Percentiles rank a stretch among this genome's conserved stretches.
Evolutionary conservation across 305 asterid genomes (phyloP).

Genomic region (Euphrasia arctica): DNA sequence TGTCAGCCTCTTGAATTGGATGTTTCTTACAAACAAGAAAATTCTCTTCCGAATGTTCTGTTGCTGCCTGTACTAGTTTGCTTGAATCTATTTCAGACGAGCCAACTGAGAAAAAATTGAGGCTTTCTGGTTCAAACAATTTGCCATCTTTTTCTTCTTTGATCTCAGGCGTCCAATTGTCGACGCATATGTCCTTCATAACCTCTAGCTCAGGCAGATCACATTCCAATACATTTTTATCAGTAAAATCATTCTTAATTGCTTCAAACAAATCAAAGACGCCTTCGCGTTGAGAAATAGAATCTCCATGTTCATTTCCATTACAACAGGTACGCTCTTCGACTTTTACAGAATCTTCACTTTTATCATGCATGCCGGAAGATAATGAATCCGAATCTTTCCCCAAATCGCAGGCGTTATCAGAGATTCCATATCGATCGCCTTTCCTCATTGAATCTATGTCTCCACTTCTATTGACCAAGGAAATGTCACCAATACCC

Average conservation of each 20-base stretch:
- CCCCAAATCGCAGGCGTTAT: constrained; percentile 24
- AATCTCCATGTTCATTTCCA: constrained; percentile 23
- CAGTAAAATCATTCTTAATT: constrained; percentile 31
- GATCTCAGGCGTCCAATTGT: constrained; percentile 48
- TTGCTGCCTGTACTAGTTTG: constrained; percentile 15
- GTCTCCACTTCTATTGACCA: constrained; percentile 23
- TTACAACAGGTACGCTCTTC: constrained; percentile 23
- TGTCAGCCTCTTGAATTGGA: constrained; percentile 27
- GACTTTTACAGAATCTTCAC: constrained; percentile 23
- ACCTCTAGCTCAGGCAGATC: constrained; percentile 42
- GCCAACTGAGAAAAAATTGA: constrained; percentile 25
- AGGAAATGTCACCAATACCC: constrained; percentile 28
- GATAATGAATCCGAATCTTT: constrained; percentile 37
- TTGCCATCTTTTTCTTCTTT: constrained; percentile 29
- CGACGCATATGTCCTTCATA: constrained; percentile 60
- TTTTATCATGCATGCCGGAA: constrained; percentile 30
- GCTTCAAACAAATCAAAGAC: constrained; percentile 26
- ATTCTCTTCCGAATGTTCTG: constrained; percentile 16
- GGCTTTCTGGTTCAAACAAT: constrained; percentile 27
- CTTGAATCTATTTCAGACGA: constrained; percentile 26
- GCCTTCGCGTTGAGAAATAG: constrained; percentile 23
- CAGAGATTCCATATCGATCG: constrained; percentile 20
- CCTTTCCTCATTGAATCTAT: neutral
- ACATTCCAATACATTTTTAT: constrained; percentile 44
- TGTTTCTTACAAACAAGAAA: constrained; percentile 25